Evolutionary conservation across 73 alveolate species (phyloP).

Genomic region (Paramecium tetraurelia): DNA sequence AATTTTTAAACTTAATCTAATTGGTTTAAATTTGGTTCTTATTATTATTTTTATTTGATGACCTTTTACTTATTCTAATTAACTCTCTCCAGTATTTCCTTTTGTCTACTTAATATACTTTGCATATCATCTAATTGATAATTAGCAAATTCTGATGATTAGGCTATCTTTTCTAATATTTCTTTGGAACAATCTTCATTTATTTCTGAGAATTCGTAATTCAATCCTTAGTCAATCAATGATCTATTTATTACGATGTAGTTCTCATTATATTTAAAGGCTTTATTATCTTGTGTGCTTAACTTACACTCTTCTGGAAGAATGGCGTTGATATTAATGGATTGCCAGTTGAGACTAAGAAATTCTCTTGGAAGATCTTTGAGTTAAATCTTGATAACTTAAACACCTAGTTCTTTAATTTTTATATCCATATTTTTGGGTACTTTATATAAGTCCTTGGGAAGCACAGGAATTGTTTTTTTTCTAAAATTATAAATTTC

Average conservation of each 20-base stretch:
- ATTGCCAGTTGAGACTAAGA: background rate
- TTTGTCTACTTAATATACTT: constrained; percentile 75
- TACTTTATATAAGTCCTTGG: background rate
- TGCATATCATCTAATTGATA: constrained; percentile 54
- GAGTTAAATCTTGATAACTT: background rate
- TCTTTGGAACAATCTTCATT: constrained; percentile 26
- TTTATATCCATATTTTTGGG: constrained; percentile 4
- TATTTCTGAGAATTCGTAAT: background rate
- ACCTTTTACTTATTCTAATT: constrained; percentile 62
- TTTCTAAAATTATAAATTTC: background rate
- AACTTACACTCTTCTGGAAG: background rate
- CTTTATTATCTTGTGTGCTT: background rate
- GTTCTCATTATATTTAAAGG: background rate
- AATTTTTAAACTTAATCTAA: constrained; percentile 54
- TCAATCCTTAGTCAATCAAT: constrained; percentile 33
- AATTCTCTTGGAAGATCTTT: background rate
- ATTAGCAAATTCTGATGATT: constrained; percentile 44
- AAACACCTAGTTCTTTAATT: background rate
- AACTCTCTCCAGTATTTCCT: constrained; percentile 80
- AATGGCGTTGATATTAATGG: background rate
- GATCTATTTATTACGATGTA: constrained; percentile 42
- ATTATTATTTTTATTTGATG: constrained; percentile 58
- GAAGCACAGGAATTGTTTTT: background rate
- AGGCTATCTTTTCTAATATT: constrained; percentile 37
- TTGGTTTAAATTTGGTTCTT: constrained; percentile 56